phyloP scores from a whole-genome alignment of 257 asterid genomes.

The Solanum chmielewskii region DNA sequence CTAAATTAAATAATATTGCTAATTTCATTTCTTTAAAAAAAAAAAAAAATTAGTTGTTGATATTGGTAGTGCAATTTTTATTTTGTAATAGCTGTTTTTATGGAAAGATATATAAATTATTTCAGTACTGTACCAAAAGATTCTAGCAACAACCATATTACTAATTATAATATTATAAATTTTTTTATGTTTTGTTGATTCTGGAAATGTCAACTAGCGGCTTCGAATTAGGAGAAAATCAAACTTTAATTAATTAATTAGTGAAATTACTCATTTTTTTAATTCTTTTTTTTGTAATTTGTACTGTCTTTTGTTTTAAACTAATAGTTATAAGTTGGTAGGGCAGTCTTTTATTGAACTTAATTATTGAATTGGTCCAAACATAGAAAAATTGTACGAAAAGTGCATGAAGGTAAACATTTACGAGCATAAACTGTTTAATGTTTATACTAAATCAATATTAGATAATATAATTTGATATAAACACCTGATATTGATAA shows the following conservation, averaged over 20 bases:
- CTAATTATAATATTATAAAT: background rate
- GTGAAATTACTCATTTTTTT: background rate
- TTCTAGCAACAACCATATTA: background rate
- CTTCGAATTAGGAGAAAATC: background rate
- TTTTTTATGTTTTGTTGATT: background rate
- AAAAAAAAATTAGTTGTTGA: background rate
- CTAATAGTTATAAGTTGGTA: background rate
- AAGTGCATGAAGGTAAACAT: background rate
- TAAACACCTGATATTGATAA: accelerated
- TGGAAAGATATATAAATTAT: background rate
- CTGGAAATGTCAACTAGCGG: background rate
- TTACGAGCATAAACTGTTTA: background rate
- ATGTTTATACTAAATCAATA: background rate
- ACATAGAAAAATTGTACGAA: background rate
- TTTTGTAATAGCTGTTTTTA: background rate
- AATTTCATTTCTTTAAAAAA: background rate
- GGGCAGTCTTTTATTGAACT: background rate
- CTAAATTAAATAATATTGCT: background rate
- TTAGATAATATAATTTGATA: background rate
- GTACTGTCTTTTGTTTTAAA: background rate
- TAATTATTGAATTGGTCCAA: background rate
- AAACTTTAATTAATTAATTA: background rate
- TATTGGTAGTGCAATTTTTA: background rate
- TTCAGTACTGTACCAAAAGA: background rate
- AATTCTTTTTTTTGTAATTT: background rate